Evolutionary conservation across 495 filamentous ascomycete species (phyloP).

Genomic region (Aspergillus carlsbadensis): DNA sequence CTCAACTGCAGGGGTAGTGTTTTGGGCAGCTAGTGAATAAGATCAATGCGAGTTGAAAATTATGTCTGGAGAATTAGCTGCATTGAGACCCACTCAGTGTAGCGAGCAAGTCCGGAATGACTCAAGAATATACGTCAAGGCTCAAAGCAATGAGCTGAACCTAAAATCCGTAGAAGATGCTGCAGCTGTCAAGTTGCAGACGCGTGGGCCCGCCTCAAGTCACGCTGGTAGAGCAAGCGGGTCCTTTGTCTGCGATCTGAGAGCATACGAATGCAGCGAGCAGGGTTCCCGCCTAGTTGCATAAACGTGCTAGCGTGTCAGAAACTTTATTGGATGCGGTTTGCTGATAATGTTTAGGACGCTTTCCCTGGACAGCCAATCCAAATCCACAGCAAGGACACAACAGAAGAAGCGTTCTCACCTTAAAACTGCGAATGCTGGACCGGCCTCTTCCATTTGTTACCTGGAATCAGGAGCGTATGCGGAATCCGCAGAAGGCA

Average conservation of each 20-base stretch:
- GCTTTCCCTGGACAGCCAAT: slow-evolving; percentile 34
- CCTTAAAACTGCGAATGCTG: slow-evolving; percentile 29
- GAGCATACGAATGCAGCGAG: slow-evolving; percentile 14
- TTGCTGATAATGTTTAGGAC: slow-evolving; percentile 29
- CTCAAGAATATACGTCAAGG: slow-evolving; percentile 5
- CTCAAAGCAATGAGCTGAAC: slow-evolving; percentile 5
- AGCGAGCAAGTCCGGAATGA: not conserved
- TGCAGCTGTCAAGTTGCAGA: slow-evolving; percentile 29
- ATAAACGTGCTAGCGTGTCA: slow-evolving; percentile 29
- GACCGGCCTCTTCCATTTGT: slow-evolving; percentile 38
- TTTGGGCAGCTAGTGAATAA: not conserved
- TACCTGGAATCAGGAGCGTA: slow-evolving; percentile 26
- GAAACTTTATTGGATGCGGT: slow-evolving; percentile 31
- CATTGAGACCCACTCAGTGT: not conserved
- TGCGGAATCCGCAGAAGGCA: slow-evolving; percentile 40
- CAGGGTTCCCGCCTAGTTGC: slow-evolving; percentile 32
- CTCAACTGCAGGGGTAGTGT: not conserved
- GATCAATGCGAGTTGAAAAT: not conserved
- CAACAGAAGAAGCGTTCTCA: slow-evolving; percentile 26
- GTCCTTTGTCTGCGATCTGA: slow-evolving; percentile 10
- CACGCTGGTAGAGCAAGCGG: slow-evolving; percentile 24
- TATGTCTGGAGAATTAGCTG: not conserved
- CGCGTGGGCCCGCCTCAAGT: slow-evolving; percentile 30
- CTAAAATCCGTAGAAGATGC: slow-evolving; percentile 12
- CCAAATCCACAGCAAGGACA: slow-evolving; percentile 18